Conservation (phyloP, 2,329 filamentous ascomycete species). For the Colletotrichum sp. region DNA sequence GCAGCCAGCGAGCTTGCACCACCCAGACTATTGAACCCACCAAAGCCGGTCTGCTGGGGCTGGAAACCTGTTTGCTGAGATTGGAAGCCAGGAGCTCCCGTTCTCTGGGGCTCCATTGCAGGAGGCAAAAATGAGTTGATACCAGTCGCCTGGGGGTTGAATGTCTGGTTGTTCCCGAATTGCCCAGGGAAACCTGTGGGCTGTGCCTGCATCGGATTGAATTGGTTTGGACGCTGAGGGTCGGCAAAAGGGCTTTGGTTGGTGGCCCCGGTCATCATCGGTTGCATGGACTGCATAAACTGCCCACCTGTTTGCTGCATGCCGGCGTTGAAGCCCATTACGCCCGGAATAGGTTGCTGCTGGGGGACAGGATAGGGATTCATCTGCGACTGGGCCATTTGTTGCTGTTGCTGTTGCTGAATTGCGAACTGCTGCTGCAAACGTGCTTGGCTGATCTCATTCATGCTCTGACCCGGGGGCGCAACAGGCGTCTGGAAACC, state of each 20-base stretch:
- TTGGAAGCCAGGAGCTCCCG: constrained; percentile 39
- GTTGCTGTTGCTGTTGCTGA: constrained; percentile 45
- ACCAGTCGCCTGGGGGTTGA: constrained; percentile 45
- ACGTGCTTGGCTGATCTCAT: constrained; percentile 72
- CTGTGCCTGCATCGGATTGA: constrained; percentile 61
- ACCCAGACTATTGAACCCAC: constrained; percentile 45
- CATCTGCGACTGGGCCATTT: constrained; percentile 42
- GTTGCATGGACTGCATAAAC: constrained; percentile 55
- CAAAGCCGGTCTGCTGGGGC: constrained; percentile 54
- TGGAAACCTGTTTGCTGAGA: constrained; percentile 47
- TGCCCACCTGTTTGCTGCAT: constrained; percentile 31
- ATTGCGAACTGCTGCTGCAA: constrained; percentile 66
- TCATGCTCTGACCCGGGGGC: constrained; percentile 76
- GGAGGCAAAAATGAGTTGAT: constrained; percentile 65
- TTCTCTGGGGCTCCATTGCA: constrained; percentile 62
- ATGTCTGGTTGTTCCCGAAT: constrained; percentile 53
- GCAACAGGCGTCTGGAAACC: constrained; percentile 71
- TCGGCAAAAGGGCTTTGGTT: constrained; percentile 45
- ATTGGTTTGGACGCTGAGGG: constrained; percentile 42
- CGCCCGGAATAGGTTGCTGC: constrained; percentile 34
- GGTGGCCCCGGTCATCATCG: constrained; percentile 52
- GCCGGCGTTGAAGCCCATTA: constrained; percentile 42
- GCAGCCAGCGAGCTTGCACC: constrained; percentile 25
- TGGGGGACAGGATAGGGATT: constrained; percentile 35
- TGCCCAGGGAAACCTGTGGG: constrained; percentile 64